Evolutionary conservation across 2,329 filamentous ascomycete species (phyloP).

Genomic region (Cladosporium phlei): DNA sequence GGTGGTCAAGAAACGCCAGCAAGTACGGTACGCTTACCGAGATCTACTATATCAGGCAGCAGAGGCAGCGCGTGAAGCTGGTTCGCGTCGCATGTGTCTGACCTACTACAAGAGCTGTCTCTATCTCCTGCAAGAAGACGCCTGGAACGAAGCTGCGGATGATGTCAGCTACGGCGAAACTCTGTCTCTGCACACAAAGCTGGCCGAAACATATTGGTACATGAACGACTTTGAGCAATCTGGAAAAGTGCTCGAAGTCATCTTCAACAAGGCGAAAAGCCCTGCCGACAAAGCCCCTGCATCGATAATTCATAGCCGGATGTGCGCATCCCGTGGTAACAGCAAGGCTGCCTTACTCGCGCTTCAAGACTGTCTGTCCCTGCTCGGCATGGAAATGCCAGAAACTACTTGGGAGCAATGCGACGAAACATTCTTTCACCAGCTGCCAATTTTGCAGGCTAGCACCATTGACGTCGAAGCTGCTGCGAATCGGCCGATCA

Average conservation of each 20-base stretch:
- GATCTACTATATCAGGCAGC: conserved; percentile 75
- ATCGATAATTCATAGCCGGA: conserved; percentile 75
- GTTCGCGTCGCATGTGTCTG: conserved; percentile 73
- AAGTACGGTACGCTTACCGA: conserved; percentile 52
- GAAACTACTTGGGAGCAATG: conserved; percentile 69
- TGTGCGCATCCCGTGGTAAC: conserved; percentile 70
- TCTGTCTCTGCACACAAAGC: conserved; percentile 68
- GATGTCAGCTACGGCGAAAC: conserved; percentile 87
- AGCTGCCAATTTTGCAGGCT: conserved; percentile 23
- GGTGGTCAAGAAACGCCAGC: conserved; percentile 65
- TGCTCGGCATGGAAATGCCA: conserved; percentile 63
- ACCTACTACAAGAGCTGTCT: conserved; percentile 77
- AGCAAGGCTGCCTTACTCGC: conserved; percentile 63
- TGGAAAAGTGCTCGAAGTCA: conserved; percentile 60
- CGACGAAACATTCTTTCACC: conserved; percentile 64
- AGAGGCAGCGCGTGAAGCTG: conserved; percentile 71
- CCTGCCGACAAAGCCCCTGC: conserved; percentile 77
- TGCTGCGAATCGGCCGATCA: conserved; percentile 39
- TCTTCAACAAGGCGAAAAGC: conserved; percentile 66
- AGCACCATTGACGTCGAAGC: conserved; percentile 17
- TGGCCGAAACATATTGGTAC: conserved; percentile 78
- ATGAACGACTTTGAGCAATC: conserved; percentile 68
- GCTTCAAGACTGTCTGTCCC: conserved; percentile 65
- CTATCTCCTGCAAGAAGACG: conserved; percentile 69
- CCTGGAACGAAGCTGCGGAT: conserved; percentile 63